These are phyloP conservation scores for Schizothecium vesticola DNA, from an alignment of 495 filamentous ascomycete species.

Conservation along the genomic window DNA sequence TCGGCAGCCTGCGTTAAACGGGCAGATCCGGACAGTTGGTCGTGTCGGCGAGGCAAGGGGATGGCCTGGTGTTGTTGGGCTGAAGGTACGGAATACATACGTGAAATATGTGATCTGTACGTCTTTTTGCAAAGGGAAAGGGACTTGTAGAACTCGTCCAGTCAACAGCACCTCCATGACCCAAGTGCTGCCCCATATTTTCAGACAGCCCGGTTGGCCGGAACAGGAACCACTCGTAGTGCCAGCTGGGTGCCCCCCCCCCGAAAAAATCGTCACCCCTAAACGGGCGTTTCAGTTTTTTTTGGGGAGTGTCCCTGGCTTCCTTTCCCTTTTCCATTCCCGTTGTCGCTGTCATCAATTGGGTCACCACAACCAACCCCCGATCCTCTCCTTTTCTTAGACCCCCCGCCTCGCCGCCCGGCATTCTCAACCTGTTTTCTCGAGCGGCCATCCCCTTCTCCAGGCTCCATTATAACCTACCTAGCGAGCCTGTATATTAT, in stretches of 20 bases:
- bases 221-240: not conserved
- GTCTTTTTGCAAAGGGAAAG: too few relatives aligned
- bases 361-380: slow-evolving; percentile 6
- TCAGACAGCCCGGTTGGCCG: not conserved
- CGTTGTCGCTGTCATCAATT: slow-evolving; percentile 6
- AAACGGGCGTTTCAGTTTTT: slow-evolving; percentile 23
- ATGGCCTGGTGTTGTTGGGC: not conserved
- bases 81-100: too few relatives aligned
- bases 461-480: slow-evolving; percentile 22
- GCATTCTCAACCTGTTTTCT: slow-evolving; percentile 2
- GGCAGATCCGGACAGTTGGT: not conserved
- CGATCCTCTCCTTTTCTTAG: slow-evolving; percentile 17
- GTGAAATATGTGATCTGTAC: too few relatives aligned
- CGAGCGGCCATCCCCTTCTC: slow-evolving; percentile 22
- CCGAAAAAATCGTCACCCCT: slow-evolving; percentile 12
- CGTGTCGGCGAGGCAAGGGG: not conserved
- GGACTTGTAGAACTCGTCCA: too few relatives aligned
- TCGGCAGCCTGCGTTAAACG: not conserved
- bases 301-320: slow-evolving; percentile 16
- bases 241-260: not conserved
- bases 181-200: not conserved
- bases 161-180: too few relatives aligned
- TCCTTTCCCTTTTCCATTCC: slow-evolving; percentile 14
- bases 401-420: slow-evolving; percentile 10
- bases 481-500: slow-evolving; percentile 35